Base-by-base conservation (phyloP, 441 rosid species). In the Caryocar brasiliense region DNA sequence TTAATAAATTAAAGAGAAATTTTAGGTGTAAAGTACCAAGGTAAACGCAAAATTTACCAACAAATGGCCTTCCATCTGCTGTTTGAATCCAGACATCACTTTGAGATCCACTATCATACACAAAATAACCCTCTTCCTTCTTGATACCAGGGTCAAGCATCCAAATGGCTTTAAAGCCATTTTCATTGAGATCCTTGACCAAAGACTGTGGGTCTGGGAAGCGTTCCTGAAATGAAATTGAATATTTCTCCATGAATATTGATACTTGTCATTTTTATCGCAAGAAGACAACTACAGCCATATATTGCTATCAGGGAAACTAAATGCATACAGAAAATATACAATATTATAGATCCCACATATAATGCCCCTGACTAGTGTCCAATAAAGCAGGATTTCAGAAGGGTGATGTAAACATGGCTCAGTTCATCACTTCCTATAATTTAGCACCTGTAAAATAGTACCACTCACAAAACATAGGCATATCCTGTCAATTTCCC, bases 131-230 rank as follows among this genome's bases (percentile, higher is more conserved):
- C 32, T 85, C 79, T 63, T 91, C 98, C 4, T 44, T 61, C 64
- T 91, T 91, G 58, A 87, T 83, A 40, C 98, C 96, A 22, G 96
- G 98, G 65, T 91, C 95, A 40, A 87, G 94, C 94, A 92, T 92
- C 98, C 96, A 92, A 41, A 92, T 72, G 25, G 89, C 96, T 75
- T 87, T 92, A 72, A 85, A 81, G 44, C 96, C 95, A 26, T 35
- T 67, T 49, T 50, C 47, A 58, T 76, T 84, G 55, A 92, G 95
- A 68, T 71, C 59, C 47, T 78, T 45, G 15, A 63, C 80, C 70
- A 87, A 66, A 70, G 79, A 70, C 35, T 65, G 69, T 21, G 98
- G 91, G 62, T 87, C 76, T 34, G 78, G 62, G 44, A 92, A 91
- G 24, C 56, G 74, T 56, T 83, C 94, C 94, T 87, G 71, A 43